A percentile compares a stretch with the other conserved stretches of the same genome.
Evolutionary conservation across 2,329 filamentous ascomycete genomes (phyloP).

Genomic region (Colletotrichum acutatum): DNA sequence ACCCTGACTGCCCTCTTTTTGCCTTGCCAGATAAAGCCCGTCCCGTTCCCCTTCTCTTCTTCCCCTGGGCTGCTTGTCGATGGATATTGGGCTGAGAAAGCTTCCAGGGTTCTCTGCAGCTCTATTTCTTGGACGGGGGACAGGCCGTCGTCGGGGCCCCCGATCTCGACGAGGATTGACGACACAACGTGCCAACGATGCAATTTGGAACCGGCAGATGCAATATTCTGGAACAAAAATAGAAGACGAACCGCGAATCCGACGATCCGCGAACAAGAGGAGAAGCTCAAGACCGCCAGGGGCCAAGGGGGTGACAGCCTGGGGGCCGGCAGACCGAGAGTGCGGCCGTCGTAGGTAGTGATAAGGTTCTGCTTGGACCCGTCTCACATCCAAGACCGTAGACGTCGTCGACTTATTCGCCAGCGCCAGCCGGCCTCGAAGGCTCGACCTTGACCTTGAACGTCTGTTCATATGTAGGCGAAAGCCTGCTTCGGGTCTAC

Average conservation of each 20-base stretch:
- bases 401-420: constrained; percentile 2
- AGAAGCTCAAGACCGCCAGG: background rate
- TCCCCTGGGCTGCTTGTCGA: constrained; percentile 4
- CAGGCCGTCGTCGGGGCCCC: constrained; percentile 14
- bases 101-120: constrained; percentile 13
- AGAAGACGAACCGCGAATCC: constrained; percentile 10
- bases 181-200: background rate
- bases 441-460: constrained; percentile 4
- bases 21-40: constrained; percentile 17
- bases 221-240: constrained; percentile 30
- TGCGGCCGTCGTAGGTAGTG: constrained; percentile 5
- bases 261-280: background rate
- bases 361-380: constrained; percentile 29
- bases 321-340: background rate
- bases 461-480: background rate
- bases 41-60: background rate
- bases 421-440: background rate
- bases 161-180: constrained; percentile 16
- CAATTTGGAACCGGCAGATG: constrained; percentile 9
- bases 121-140: constrained; percentile 2
- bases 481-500: background rate
- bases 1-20: background rate
- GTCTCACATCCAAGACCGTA: constrained; percentile 16
- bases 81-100: constrained; percentile 13
- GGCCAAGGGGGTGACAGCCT: background rate